phyloP scores from a whole-genome alignment of 2,329 filamentous ascomycete species.

The Penicillium thymicola region DNA sequence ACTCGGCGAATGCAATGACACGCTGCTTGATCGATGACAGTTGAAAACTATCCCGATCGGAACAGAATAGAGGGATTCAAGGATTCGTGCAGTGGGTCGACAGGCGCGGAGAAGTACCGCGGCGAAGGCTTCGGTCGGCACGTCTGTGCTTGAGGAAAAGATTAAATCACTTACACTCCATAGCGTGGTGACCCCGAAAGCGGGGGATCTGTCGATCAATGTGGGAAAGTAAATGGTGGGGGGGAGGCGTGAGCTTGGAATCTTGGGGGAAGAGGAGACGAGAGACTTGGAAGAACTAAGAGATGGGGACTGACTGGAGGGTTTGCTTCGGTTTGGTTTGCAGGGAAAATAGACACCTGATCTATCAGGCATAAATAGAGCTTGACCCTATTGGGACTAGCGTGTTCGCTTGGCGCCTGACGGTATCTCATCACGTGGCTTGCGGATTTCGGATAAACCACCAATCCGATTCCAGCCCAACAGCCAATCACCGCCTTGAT shows the following conservation, averaged over 20 bases:
- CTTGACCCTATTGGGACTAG: slow-evolving; percentile 13
- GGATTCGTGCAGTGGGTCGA: slow-evolving; percentile 39
- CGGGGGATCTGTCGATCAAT: slow-evolving; percentile 35
- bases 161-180: slow-evolving; percentile 57
- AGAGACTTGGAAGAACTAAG: slow-evolving; percentile 38
- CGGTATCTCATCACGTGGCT: slow-evolving; percentile 15
- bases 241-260: slow-evolving; percentile 17
- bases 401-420: slow-evolving; percentile 18
- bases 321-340: slow-evolving; percentile 20
- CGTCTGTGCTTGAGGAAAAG: slow-evolving; percentile 27
- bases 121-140: slow-evolving; percentile 32
- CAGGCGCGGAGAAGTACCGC: slow-evolving; percentile 39
- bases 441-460: not conserved
- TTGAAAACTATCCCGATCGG: slow-evolving; percentile 17
- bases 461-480: not conserved
- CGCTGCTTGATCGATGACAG: slow-evolving; percentile 13
- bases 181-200: slow-evolving; percentile 51
- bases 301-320: slow-evolving; percentile 30
- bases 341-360: slow-evolving; percentile 22
- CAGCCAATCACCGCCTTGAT: slow-evolving; percentile 19
- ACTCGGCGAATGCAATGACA: slow-evolving; percentile 17
- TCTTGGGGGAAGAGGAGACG: slow-evolving; percentile 30
- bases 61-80: slow-evolving; percentile 22
- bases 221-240: slow-evolving; percentile 31
- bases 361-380: slow-evolving; percentile 25